phyloP scores from a whole-genome alignment of 768 basidiomycete genomes.

The Naganishia friedmannii region DNA sequence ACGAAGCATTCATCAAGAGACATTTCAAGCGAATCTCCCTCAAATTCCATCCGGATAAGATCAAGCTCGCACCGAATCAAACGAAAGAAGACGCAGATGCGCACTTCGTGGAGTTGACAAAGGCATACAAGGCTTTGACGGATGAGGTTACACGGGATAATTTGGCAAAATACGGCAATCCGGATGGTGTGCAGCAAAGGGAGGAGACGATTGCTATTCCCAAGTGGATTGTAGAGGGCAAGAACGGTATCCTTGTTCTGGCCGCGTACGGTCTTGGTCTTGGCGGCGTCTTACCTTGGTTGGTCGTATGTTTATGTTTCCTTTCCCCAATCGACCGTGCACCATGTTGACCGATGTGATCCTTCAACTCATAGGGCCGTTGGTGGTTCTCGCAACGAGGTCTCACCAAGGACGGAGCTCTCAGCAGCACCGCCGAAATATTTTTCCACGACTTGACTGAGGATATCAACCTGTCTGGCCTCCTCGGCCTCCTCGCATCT shows the following conservation, averaged over 20 bases:
- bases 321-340: background rate
- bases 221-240: slow-evolving; percentile 83
- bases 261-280: slow-evolving; percentile 83
- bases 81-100: slow-evolving; percentile 81
- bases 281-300: slow-evolving; percentile 75
- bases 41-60: slow-evolving; percentile 94
- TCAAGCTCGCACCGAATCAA: slow-evolving; percentile 72
- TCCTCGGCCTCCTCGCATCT: slow-evolving; percentile 66
- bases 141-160: slow-evolving; percentile 90
- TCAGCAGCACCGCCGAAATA: slow-evolving; percentile 71
- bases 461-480: slow-evolving; percentile 67
- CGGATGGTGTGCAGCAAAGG: slow-evolving; percentile 92
- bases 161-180: slow-evolving; percentile 82
- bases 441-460: slow-evolving; percentile 88
- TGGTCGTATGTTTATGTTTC: slow-evolving; percentile 62
- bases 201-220: slow-evolving; percentile 94
- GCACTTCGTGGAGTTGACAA: slow-evolving; percentile 87
- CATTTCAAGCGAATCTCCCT: slow-evolving; percentile 89
- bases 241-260: slow-evolving; percentile 88
- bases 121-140: slow-evolving; percentile 96
- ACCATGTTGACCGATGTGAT: background rate
- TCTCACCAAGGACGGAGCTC: slow-evolving; percentile 87
- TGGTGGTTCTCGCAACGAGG: slow-evolving; percentile 96
- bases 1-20: slow-evolving; percentile 90
- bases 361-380: slow-evolving; percentile 58